A percentile compares a stretch with the other conserved stretches of the same genome.
Evolutionary conservation across 164 flowering plant species (phyloP).

Genomic region (Berberis thunbergii): DNA sequence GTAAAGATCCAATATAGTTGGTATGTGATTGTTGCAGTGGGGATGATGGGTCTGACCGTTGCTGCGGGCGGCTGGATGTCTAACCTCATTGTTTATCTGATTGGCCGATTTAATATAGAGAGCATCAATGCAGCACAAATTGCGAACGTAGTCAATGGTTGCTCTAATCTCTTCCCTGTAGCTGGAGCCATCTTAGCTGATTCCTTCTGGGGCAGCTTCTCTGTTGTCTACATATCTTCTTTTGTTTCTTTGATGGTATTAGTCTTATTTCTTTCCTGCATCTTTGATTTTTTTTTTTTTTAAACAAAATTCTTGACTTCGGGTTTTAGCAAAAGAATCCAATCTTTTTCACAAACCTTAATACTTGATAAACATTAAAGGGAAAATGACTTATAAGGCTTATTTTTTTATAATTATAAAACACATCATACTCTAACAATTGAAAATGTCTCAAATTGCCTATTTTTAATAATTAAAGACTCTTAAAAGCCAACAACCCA

Average conservation of each 20-base stretch:
- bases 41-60: not conserved
- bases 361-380: too few relatives aligned
- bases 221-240: constrained; percentile 25
- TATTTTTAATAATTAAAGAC: too few relatives aligned
- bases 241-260: constrained; percentile 24
- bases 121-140: not conserved
- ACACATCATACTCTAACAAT: too few relatives aligned
- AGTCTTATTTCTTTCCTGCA: not conserved
- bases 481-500: too few relatives aligned
- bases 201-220: constrained; percentile 35
- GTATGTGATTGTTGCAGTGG: not conserved
- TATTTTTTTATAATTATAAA: too few relatives aligned
- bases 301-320: not conserved
- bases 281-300: not conserved
- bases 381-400: too few relatives aligned
- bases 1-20: not conserved
- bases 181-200: constrained; percentile 47
- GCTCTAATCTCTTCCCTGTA: constrained; percentile 31
- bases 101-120: not conserved
- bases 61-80: not conserved
- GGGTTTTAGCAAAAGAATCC: not conserved
- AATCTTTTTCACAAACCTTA: too few relatives aligned
- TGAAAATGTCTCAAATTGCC: too few relatives aligned
- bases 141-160: constrained; percentile 15
- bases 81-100: not conserved